A percentile compares a stretch with the other conserved stretches of the same genome.
Conservation (phyloP, 2,329 filamentous ascomycete species). For the Shiraia sp. region DNA sequence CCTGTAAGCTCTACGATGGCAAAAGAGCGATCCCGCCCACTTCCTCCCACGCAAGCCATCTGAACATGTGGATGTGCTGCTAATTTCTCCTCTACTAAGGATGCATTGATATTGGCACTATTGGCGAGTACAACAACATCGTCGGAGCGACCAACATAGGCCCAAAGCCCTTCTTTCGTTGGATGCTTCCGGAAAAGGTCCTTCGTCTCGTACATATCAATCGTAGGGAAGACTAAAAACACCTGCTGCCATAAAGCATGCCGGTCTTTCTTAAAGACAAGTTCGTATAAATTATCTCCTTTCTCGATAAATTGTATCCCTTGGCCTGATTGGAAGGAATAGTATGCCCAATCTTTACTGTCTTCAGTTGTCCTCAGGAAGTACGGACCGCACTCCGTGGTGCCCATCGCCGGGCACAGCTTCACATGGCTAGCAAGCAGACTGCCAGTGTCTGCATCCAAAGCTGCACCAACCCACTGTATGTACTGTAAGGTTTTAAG, state of each 20-base stretch:
- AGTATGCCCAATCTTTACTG: constrained; percentile 9
- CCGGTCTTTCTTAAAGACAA: constrained; percentile 2
- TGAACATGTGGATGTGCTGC: background rate
- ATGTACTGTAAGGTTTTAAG: constrained; percentile 4
- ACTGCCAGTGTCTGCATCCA: constrained; percentile 1
- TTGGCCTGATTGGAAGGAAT: constrained; percentile 2
- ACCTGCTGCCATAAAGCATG: constrained; percentile 14
- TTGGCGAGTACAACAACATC: constrained; percentile 57
- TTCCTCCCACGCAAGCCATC: constrained; percentile 8
- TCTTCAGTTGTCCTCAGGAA: constrained; percentile 1
- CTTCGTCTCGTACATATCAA: constrained; percentile 19
- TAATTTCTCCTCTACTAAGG: constrained; percentile 1
- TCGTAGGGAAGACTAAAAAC: constrained; percentile 26
- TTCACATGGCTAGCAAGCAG: constrained; percentile 1
- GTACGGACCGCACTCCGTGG: constrained; percentile 9
- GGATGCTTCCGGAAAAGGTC: constrained; percentile 16
- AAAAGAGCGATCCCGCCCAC: constrained; percentile 5
- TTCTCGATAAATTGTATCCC: constrained; percentile 3
- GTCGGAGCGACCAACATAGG: constrained; percentile 42
- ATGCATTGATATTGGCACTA: constrained; percentile 51
- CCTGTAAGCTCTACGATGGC: constrained; percentile 6
- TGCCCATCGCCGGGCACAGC: constrained; percentile 3
- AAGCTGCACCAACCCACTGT: constrained; percentile 6
- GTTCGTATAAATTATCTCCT: constrained; percentile 6
- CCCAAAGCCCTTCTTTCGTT: constrained; percentile 2